Percentiles rank a stretch among this genome's conserved stretches.
Conservation (phyloP, 768 basidiomycete species). For the Lactarius deliciosus region DNA sequence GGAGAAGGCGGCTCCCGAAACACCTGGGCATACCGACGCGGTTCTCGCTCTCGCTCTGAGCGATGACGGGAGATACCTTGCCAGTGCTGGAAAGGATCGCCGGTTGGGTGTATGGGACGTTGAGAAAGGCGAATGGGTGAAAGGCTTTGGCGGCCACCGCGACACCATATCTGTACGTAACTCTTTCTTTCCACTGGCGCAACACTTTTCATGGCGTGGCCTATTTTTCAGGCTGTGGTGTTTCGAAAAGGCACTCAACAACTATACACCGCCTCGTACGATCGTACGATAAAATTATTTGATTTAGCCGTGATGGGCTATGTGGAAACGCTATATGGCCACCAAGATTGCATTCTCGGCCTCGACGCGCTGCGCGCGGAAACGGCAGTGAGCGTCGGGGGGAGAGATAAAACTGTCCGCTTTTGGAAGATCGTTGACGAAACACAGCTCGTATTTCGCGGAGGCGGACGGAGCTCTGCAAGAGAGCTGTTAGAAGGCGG, state of each 20-base stretch:
- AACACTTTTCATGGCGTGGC: constrained; percentile 33
- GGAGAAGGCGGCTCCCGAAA: constrained; percentile 54
- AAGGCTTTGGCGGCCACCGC: constrained; percentile 76
- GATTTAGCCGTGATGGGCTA: constrained; percentile 83
- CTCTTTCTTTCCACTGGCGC: constrained; percentile 40
- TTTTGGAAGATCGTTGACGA: constrained; percentile 98
- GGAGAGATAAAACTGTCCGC: constrained; percentile 85
- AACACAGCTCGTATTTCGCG: constrained; percentile 92
- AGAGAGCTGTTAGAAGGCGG: constrained; percentile 81
- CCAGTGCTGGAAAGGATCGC: constrained; percentile 84
- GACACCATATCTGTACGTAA: constrained; percentile 66
- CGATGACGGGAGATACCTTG: constrained; percentile 80
- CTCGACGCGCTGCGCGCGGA: constrained; percentile 83
- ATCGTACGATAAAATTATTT: constrained; percentile 89
- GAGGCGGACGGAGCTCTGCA: constrained; percentile 83
- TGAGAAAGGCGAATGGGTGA: constrained; percentile 72
- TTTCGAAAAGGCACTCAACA: constrained; percentile 78
- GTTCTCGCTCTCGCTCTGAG: constrained; percentile 82
- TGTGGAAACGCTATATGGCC: constrained; percentile 95
- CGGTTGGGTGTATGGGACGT: constrained; percentile 85
- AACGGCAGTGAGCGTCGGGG: constrained; percentile 83
- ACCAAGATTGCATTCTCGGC: constrained; percentile 82
- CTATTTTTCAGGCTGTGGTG: constrained; percentile 50
- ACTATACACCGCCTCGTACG: constrained; percentile 75
- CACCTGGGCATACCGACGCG: constrained; percentile 83